Percentiles rank a stretch among this genome's conserved stretches.
Evolutionary conservation across 208 protist genomes (phyloP).

Genomic region (Leishmania major): DNA sequence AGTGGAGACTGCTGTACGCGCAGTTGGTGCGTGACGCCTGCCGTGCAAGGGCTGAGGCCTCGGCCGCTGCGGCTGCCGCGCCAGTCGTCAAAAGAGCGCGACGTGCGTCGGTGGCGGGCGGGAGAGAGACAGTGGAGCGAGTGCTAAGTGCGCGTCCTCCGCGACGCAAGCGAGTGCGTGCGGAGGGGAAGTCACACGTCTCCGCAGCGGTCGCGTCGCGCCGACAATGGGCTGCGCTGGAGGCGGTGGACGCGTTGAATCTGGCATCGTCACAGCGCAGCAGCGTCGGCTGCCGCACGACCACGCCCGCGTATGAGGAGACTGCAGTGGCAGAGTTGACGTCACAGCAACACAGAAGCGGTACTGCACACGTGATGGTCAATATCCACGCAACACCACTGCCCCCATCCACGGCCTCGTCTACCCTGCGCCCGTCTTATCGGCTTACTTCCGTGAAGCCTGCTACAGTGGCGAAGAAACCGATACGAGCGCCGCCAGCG

Average conservation of each 20-base stretch:
- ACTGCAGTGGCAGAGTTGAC: neutral
- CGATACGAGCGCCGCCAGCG: neutral
- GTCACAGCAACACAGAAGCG: neutral
- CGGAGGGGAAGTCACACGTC: neutral
- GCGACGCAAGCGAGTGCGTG: slow-evolving; percentile 11
- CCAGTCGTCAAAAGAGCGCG: neutral
- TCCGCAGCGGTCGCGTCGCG: slow-evolving; percentile 4
- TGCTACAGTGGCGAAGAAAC: neutral
- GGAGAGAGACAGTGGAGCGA: neutral
- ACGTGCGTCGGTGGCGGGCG: neutral
- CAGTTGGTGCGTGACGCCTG: slow-evolving; percentile 29
- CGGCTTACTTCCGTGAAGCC: slow-evolving; percentile 7
- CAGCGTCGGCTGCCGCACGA: neutral
- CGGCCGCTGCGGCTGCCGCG: neutral
- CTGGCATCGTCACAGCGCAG: slow-evolving; percentile 10
- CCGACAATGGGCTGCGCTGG: slow-evolving; percentile 17
- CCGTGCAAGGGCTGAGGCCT: slow-evolving; percentile 10
- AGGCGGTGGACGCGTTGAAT: slow-evolving; percentile 19
- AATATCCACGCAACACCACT: neutral
- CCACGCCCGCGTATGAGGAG: neutral
- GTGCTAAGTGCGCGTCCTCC: neutral
- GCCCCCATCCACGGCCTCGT: neutral
- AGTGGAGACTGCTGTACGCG: slow-evolving; percentile 35
- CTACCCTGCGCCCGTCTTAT: neutral
- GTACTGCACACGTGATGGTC: neutral